Percentiles rank a stretch among this genome's conserved stretches.
Conservation (phyloP, 2,329 filamentous ascomycete genomes). For the Curvularia eragrostidis region DNA sequence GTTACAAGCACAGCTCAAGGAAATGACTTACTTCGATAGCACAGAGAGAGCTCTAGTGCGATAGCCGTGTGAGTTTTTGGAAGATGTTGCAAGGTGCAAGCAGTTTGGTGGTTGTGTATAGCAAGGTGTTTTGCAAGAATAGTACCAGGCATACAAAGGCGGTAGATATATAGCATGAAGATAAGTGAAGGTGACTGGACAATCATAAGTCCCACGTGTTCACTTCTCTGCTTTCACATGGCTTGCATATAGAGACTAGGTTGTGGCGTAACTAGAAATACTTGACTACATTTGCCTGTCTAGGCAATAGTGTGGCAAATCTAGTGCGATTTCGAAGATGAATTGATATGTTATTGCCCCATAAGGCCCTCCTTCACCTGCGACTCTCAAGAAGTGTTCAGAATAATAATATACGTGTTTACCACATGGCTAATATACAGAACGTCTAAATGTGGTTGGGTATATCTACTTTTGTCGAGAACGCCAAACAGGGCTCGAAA, state of each 20-base stretch:
- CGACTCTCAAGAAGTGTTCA: background rate
- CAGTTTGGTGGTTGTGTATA: background rate
- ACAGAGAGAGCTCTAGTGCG: too few relatives aligned
- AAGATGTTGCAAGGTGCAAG: background rate
- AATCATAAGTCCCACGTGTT: background rate
- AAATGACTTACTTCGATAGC: background rate
- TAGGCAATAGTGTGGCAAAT: background rate
- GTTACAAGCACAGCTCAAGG: background rate
- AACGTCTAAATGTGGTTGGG: background rate
- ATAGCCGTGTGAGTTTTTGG: background rate
- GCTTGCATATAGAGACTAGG: background rate
- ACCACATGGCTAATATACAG: background rate
- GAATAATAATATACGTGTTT: background rate
- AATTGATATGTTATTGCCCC: background rate
- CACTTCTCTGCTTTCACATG: conserved; percentile 2
- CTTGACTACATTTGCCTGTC: background rate
- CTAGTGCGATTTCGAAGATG: too few relatives aligned
- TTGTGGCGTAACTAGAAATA: background rate
- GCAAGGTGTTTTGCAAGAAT: background rate
- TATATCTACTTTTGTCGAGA: background rate
- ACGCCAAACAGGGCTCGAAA: background rate
- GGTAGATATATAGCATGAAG: background rate
- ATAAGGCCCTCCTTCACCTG: background rate
- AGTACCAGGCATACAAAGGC: background rate
- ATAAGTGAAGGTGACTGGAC: conserved; percentile 2